phyloP scores from a whole-genome alignment of 495 filamentous ascomycete species.

The Penicillium canariense region DNA sequence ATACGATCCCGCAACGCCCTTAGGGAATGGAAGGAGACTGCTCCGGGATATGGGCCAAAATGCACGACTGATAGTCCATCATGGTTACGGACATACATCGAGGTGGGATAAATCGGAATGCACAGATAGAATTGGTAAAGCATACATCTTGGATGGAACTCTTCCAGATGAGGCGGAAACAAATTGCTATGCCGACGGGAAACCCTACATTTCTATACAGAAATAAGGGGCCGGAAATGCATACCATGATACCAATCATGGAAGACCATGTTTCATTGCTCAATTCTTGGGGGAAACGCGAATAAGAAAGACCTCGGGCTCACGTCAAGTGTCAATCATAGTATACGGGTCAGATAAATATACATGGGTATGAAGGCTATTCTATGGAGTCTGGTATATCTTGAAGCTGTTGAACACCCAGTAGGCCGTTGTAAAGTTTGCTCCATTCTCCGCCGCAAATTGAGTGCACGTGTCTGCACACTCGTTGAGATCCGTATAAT shows the following conservation, averaged over 20 bases:
- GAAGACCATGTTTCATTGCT: too few relatives aligned
- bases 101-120: slow-evolving; percentile 13
- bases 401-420: slow-evolving; percentile 40
- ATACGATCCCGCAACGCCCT: slow-evolving; percentile 20
- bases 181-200: slow-evolving; percentile 13
- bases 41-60: slow-evolving; percentile 17
- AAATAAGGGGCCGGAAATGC: too few relatives aligned
- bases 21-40: slow-evolving; percentile 19
- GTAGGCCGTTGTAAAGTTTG: slow-evolving; percentile 28
- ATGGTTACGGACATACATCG: slow-evolving; percentile 20
- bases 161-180: slow-evolving; percentile 11
- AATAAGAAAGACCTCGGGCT: neutral
- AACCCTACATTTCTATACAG: too few relatives aligned
- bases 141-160: slow-evolving; percentile 14
- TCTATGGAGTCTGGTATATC: slow-evolving; percentile 23
- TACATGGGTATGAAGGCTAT: too few relatives aligned
- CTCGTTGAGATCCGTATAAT: slow-evolving; percentile 18
- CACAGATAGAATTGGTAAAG: slow-evolving; percentile 15
- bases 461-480: slow-evolving; percentile 30
- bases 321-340: neutral
- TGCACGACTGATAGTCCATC: slow-evolving; percentile 17
- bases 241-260: too few relatives aligned
- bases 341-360: too few relatives aligned
- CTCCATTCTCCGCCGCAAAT: slow-evolving; percentile 22
- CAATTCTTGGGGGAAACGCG: too few relatives aligned